Conservation (phyloP, 345 rosid species). For the Raphanus sativus region DNA sequence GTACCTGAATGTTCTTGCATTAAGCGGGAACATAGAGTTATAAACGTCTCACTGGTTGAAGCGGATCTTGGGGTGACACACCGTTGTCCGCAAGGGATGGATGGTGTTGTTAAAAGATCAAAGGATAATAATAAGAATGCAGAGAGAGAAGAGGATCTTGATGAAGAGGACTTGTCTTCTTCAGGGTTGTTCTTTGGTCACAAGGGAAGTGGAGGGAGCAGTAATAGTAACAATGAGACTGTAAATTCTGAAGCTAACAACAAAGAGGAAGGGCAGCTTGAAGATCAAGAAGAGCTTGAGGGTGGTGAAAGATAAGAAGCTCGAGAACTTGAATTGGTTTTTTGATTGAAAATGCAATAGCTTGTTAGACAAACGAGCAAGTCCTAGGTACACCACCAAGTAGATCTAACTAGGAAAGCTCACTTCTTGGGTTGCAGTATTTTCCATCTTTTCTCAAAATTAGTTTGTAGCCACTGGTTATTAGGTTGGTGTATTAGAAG, state of each 20-base stretch:
- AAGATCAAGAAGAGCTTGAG: constrained; percentile 93
- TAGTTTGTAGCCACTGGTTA: constrained; percentile 14
- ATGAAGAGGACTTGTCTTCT: constrained; percentile 65
- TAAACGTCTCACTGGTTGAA: constrained; percentile 46
- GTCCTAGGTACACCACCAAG: not conserved
- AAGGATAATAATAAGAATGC: constrained; percentile 57
- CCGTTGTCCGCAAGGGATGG: constrained; percentile 80
- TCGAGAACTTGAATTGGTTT: not conserved
- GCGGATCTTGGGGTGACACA: constrained; percentile 55
- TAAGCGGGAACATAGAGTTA: constrained; percentile 28
- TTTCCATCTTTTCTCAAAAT: not conserved
- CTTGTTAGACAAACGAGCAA: constrained; percentile 6
- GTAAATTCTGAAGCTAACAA: constrained; percentile 60
- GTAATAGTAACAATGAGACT: constrained; percentile 52
- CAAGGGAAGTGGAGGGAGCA: constrained; percentile 34
- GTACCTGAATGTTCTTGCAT: constrained; percentile 90
- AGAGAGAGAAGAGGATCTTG: constrained; percentile 81
- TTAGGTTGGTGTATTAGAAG: constrained; percentile 25
- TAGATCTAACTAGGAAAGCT: constrained; percentile 24
- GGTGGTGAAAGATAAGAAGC: constrained; percentile 46
- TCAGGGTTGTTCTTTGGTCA: constrained; percentile 65
- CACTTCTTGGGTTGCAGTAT: not conserved
- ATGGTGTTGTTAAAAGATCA: constrained; percentile 37
- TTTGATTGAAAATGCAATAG: constrained; percentile 18
- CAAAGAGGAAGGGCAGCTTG: constrained; percentile 77